phyloP scores from a whole-genome alignment of 441 rosid genomes.

The Gossypium davidsonii region DNA sequence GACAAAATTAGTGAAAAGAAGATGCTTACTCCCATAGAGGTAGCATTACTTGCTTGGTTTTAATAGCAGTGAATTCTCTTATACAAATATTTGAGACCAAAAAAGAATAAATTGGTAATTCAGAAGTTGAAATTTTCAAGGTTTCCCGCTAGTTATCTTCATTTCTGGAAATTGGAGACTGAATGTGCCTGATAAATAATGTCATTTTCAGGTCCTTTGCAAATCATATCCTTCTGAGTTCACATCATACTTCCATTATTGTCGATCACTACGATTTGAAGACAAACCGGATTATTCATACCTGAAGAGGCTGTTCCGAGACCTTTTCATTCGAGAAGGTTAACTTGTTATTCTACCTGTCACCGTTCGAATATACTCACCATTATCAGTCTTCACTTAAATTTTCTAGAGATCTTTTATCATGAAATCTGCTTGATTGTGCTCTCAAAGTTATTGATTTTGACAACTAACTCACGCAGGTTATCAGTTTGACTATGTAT shows the following conservation, averaged over 20 bases:
- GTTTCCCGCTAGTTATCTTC: background rate
- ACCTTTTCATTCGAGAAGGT: slow-evolving; percentile 69
- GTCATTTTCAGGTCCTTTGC: slow-evolving; percentile 48
- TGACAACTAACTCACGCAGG: slow-evolving; percentile 32
- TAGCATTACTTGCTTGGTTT: slow-evolving; percentile 11
- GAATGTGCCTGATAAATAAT: background rate
- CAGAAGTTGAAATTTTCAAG: background rate
- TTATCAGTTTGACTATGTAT: slow-evolving; percentile 62
- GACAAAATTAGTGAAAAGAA: slow-evolving; percentile 61
- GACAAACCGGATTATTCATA: slow-evolving; percentile 73
- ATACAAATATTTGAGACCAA: background rate
- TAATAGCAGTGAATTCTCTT: background rate
- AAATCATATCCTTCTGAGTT: slow-evolving; percentile 57
- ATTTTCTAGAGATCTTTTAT: background rate
- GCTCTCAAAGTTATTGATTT: slow-evolving; percentile 5
- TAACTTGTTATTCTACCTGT: slow-evolving; percentile 1
- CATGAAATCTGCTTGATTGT: background rate
- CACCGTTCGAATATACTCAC: background rate
- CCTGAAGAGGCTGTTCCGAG: slow-evolving; percentile 60
- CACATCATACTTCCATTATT: slow-evolving; percentile 64
- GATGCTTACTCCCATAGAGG: slow-evolving; percentile 57
- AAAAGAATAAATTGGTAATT: background rate
- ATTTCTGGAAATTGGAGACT: background rate
- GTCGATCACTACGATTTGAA: slow-evolving; percentile 64
- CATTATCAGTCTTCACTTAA: background rate